Evolutionary conservation across 345 rosid species (phyloP).

Genomic region (Linum lewisii): DNA sequence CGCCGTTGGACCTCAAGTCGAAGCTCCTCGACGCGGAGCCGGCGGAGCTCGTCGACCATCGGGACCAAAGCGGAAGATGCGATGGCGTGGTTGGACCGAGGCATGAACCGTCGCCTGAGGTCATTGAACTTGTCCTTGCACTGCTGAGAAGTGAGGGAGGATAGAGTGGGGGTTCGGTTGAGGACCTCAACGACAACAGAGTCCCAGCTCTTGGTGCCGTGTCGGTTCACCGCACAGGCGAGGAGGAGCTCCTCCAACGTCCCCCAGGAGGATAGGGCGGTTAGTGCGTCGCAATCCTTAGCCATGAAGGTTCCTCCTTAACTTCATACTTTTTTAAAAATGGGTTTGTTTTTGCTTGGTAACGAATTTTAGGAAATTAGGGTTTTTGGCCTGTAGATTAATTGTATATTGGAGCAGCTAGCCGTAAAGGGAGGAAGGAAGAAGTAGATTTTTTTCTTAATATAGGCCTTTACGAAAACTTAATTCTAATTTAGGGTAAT

Average conservation of each 20-base stretch:
- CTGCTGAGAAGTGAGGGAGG: slow-evolving; percentile 28
- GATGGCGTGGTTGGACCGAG: slow-evolving; percentile 15
- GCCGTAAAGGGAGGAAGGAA: no score
- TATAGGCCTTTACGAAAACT: no score
- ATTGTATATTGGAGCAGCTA: no score
- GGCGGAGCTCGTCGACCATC: slow-evolving; percentile 46
- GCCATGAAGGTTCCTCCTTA: no score
- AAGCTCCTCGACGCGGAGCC: slow-evolving; percentile 58
- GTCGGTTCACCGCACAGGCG: slow-evolving; percentile 58
- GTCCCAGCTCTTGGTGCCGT: slow-evolving; percentile 45
- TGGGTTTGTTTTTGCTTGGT: no score
- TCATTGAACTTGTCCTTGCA: slow-evolving; percentile 42
- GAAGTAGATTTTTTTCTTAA: no score
- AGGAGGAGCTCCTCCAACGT: slow-evolving; percentile 65
- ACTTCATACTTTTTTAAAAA: no score
- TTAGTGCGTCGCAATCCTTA: background rate
- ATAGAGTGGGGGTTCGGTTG: slow-evolving; percentile 27
- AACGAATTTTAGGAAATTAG: no score
- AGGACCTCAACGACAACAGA: slow-evolving; percentile 44
- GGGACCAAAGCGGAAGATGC: slow-evolving; percentile 14
- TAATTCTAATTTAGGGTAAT: no score
- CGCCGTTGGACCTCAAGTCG: slow-evolving; percentile 50
- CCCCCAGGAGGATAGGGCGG: slow-evolving; percentile 25
- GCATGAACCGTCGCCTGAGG: slow-evolving; percentile 37
- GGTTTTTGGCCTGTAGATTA: no score